Conservation (phyloP, 768 basidiomycete genomes). For the Rhodotorula paludigena region DNA sequence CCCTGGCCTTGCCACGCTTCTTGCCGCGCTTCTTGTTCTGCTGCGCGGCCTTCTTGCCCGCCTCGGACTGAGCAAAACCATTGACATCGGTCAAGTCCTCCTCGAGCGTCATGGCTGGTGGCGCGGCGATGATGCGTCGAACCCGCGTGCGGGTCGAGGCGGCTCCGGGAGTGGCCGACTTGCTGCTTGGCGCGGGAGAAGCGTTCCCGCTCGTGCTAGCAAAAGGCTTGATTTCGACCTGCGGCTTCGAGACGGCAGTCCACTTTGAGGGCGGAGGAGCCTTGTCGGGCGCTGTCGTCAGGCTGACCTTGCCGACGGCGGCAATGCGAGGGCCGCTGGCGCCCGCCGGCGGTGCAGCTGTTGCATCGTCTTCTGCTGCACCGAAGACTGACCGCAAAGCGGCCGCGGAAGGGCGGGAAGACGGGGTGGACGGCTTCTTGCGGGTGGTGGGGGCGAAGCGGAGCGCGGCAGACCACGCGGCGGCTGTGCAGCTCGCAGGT, state of each 20-base stretch:
- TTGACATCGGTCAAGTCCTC: slow-evolving; percentile 32
- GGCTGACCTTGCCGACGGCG: slow-evolving; percentile 16
- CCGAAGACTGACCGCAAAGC: slow-evolving; percentile 20
- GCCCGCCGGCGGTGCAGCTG: not conserved
- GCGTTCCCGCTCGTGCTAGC: not conserved
- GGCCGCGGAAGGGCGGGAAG: not conserved
- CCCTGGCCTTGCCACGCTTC: slow-evolving; percentile 18
- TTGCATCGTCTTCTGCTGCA: slow-evolving; percentile 12
- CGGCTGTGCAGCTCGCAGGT: not conserved
- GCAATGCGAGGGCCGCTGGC: not conserved
- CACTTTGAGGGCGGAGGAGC: slow-evolving; percentile 20
- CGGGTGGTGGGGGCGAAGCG: slow-evolving; percentile 33
- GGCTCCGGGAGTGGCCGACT: not conserved
- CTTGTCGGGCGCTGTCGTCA: slow-evolving; percentile 12
- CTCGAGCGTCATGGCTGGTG: slow-evolving; percentile 31
- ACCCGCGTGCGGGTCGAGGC: not conserved
- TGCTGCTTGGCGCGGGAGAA: not conserved
- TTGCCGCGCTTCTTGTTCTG: slow-evolving; percentile 18
- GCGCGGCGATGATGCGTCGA: slow-evolving; percentile 13
- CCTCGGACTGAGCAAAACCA: slow-evolving; percentile 21
- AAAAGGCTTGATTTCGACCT: slow-evolving; percentile 2
- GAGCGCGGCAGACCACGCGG: slow-evolving; percentile 34
- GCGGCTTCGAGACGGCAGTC: slow-evolving; percentile 7
- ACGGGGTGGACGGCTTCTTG: slow-evolving; percentile 13
- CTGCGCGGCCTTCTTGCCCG: slow-evolving; percentile 25